phyloP scores from a whole-genome alignment of 2,329 filamentous ascomycete species.

The Xylaria hypoxylon region DNA sequence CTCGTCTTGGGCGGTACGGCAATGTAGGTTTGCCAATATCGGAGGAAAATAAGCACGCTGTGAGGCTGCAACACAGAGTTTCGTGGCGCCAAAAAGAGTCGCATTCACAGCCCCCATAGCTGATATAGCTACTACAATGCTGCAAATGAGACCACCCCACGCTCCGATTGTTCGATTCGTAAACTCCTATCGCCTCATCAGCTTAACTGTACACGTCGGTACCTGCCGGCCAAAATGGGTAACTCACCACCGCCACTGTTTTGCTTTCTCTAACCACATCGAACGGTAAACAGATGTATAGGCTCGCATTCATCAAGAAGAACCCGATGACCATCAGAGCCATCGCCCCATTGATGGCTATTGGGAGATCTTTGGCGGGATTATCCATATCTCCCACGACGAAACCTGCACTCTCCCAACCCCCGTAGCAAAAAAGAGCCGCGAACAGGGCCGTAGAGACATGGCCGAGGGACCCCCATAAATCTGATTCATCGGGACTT shows the following conservation, averaged over 20 bases:
- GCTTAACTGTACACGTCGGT: slow-evolving; percentile 31
- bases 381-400: slow-evolving; percentile 48
- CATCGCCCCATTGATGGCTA: slow-evolving; percentile 57
- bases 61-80: slow-evolving; percentile 55
- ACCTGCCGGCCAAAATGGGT: slow-evolving; percentile 31
- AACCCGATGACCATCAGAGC: slow-evolving; percentile 56
- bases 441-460: slow-evolving; percentile 57
- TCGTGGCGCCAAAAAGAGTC: slow-evolving; percentile 58
- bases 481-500: slow-evolving; percentile 35
- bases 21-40: slow-evolving; percentile 47
- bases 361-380: slow-evolving; percentile 50
- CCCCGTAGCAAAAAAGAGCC: slow-evolving; percentile 58
- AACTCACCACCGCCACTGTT: slow-evolving; percentile 57
- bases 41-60: slow-evolving; percentile 48
- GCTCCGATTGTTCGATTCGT: slow-evolving; percentile 51
- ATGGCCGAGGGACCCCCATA: slow-evolving; percentile 55
- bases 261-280: slow-evolving; percentile 55
- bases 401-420: slow-evolving; percentile 58
- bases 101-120: slow-evolving; percentile 57
- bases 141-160: slow-evolving; percentile 55
- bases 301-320: slow-evolving; percentile 56
- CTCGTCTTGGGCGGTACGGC: slow-evolving; percentile 47
- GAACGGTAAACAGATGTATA: slow-evolving; percentile 58
- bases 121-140: slow-evolving; percentile 55
- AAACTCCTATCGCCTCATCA: slow-evolving; percentile 45